Percentiles rank a stretch among this genome's conserved stretches.
Evolutionary conservation across 345 rosid genomes (phyloP).

Genomic region (Sonneratia alba): DNA sequence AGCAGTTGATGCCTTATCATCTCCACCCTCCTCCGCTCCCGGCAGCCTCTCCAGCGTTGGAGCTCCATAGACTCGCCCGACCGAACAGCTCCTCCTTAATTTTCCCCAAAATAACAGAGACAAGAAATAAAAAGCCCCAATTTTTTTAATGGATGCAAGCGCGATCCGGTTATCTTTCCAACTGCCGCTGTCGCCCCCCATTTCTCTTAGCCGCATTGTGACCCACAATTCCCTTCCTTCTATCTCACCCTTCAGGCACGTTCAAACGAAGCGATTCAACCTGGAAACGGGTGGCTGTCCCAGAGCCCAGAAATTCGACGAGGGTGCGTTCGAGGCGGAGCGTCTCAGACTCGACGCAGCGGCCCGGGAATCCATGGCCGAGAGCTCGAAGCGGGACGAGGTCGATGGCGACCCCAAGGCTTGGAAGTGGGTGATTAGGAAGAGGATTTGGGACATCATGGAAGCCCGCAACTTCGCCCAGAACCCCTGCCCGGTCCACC

Average conservation of each 20-base stretch:
- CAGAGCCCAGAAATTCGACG: slow-evolving; percentile 29
- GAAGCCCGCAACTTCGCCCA: slow-evolving; percentile 58
- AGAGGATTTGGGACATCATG: slow-evolving; percentile 81
- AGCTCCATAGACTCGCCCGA: not conserved
- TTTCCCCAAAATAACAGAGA: not conserved
- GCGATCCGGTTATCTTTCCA: slow-evolving; percentile 36
- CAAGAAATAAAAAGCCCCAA: not conserved
- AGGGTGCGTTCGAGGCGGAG: slow-evolving; percentile 53
- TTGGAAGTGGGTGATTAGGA: slow-evolving; percentile 86
- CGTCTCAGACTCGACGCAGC: slow-evolving; percentile 53
- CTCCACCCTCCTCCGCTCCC: not conserved
- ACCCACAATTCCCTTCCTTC: slow-evolving; percentile 2
- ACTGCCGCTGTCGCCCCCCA: slow-evolving; percentile 5
- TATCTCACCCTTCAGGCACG: slow-evolving; percentile 4
- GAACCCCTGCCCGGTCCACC: slow-evolving; percentile 85
- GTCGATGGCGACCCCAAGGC: slow-evolving; percentile 51
- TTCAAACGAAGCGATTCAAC: slow-evolving; percentile 13
- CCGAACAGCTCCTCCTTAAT: not conserved
- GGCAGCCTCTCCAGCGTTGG: not conserved
- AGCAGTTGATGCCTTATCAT: not conserved
- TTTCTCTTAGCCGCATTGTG: slow-evolving; percentile 8
- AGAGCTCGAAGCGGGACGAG: slow-evolving; percentile 34
- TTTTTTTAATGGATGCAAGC: slow-evolving; percentile 16
- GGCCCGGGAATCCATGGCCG: slow-evolving; percentile 63
- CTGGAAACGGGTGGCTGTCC: slow-evolving; percentile 10